Conservation (phyloP, 768 basidiomycete genomes). For the Lenzites betulinus region DNA sequence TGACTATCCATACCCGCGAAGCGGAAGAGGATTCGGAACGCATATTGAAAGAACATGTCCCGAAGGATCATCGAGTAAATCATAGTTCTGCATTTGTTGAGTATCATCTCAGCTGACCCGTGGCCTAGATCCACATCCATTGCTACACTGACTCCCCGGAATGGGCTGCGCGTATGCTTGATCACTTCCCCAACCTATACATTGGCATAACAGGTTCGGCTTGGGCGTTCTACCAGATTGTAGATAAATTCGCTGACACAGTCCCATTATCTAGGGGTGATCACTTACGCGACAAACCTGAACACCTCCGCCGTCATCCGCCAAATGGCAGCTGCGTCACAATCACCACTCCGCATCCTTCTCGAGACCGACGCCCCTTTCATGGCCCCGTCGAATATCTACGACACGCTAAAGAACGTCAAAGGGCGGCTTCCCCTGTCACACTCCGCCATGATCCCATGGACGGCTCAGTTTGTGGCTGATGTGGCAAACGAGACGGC, state of each 20-base stretch:
- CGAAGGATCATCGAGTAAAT: conserved; percentile 63
- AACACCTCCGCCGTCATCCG: conserved; percentile 72
- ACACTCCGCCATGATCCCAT: conserved; percentile 82
- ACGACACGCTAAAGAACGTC: conserved; percentile 49
- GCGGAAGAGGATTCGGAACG: conserved; percentile 81
- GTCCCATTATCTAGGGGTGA: conserved; percentile 70
- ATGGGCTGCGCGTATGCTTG: conserved; percentile 69
- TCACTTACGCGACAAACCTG: conserved; percentile 74
- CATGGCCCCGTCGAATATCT: conserved; percentile 81
- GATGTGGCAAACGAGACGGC: conserved; percentile 40
- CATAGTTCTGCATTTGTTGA: neutral
- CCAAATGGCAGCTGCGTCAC: conserved; percentile 32
- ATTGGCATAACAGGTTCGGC: conserved; percentile 78
- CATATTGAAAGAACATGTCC: conserved; percentile 77
- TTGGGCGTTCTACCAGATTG: too few species aligned
- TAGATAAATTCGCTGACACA: conserved; percentile 61
- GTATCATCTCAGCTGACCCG: neutral
- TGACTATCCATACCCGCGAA: conserved; percentile 87
- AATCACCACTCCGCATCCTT: conserved; percentile 41
- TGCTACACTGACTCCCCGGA: conserved; percentile 85
- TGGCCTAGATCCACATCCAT: conserved; percentile 76
- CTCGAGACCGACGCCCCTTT: conserved; percentile 88
- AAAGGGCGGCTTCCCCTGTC: conserved; percentile 67
- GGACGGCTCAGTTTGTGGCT: conserved; percentile 79
- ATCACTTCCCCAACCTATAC: conserved; percentile 78